Evolutionary conservation across 2,329 filamentous ascomycete genomes (phyloP).

Genomic region (Aspergillus costaricaensis): DNA sequence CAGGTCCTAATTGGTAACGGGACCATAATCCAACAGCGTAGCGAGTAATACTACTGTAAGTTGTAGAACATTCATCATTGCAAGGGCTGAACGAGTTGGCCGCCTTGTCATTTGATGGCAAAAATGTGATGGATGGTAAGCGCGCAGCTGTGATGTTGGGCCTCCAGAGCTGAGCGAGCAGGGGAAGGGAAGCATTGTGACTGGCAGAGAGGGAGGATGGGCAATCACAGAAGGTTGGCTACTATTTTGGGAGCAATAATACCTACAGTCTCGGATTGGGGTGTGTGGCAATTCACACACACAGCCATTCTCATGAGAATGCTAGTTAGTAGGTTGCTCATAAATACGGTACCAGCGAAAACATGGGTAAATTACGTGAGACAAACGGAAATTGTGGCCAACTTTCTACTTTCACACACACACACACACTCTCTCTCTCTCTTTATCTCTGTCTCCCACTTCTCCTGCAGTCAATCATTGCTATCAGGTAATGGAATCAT

Average conservation of each 20-base stretch:
- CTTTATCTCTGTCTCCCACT: no score
- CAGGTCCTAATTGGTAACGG: conserved; percentile 15
- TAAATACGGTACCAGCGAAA: background rate
- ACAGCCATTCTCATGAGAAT: background rate
- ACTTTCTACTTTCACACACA: background rate
- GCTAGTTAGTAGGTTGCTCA: background rate
- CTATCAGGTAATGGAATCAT: background rate
- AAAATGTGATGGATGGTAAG: conserved; percentile 7
- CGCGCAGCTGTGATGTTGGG: conserved; percentile 8
- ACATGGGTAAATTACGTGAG: conserved; percentile 3
- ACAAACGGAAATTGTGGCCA: background rate
- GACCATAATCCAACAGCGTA: conserved; percentile 13
- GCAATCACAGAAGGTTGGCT: conserved; percentile 10
- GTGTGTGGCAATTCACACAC: conserved; percentile 5
- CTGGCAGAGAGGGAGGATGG: conserved; percentile 5
- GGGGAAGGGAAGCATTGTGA: background rate
- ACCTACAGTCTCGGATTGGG: conserved; percentile 7
- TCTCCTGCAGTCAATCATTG: background rate
- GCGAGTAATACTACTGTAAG: conserved; percentile 1
- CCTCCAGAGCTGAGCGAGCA: conserved; percentile 1
- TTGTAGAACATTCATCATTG: conserved; percentile 13
- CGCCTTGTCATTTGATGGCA: conserved; percentile 8
- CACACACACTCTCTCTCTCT: no score
- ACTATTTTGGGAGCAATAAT: conserved; percentile 19
- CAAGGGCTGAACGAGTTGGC: background rate